A percentile compares a stretch with the other conserved stretches of the same genome.
These are phyloP conservation scores for Lactifluus pinguis DNA, from an alignment of 768 basidiomycete genomes.

Conservation along the genomic window DNA sequence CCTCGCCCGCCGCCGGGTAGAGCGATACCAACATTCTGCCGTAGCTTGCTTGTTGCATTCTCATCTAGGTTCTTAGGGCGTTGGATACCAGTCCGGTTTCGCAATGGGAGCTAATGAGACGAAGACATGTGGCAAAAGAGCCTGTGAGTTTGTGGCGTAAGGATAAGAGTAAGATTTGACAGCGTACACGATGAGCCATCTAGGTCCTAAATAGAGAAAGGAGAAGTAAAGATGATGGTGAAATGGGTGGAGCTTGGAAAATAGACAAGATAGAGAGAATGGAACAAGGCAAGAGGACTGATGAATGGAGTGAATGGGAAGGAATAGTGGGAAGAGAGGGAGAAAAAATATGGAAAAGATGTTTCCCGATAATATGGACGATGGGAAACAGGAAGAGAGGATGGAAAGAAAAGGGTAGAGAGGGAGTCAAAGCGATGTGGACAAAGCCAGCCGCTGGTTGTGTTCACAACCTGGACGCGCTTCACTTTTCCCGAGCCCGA, in stretches of 20 bases:
- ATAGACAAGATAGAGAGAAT: conserved; percentile 13
- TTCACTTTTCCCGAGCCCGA: background rate
- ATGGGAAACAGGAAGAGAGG: conserved; percentile 9
- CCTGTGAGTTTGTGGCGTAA: conserved; percentile 16
- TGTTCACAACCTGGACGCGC: conserved; percentile 8
- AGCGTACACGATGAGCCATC: conserved; percentile 20
- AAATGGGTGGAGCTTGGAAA: conserved; percentile 4
- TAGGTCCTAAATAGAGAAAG: conserved; percentile 11
- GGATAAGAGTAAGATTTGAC: background rate
- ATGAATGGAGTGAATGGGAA: conserved; percentile 1
- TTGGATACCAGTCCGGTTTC: conserved; percentile 52
- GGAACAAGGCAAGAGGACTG: background rate
- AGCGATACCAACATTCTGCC: conserved; percentile 47
- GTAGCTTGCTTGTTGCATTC: conserved; percentile 62
- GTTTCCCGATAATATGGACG: conserved; percentile 9
- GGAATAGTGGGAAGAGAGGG: background rate
- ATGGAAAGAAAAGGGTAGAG: background rate
- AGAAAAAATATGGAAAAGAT: background rate
- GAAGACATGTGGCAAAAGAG: conserved; percentile 3
- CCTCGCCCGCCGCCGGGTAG: conserved; percentile 42
- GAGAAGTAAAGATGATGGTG: conserved; percentile 12
- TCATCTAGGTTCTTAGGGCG: conserved; percentile 66
- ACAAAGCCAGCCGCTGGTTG: conserved; percentile 20
- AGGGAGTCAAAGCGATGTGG: conserved; percentile 3
- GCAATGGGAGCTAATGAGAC: conserved; percentile 48